Evolutionary conservation across 192 early-diverging fungal genomes (phyloP).

Genomic region (Lunasporangiospora selenospora): DNA sequence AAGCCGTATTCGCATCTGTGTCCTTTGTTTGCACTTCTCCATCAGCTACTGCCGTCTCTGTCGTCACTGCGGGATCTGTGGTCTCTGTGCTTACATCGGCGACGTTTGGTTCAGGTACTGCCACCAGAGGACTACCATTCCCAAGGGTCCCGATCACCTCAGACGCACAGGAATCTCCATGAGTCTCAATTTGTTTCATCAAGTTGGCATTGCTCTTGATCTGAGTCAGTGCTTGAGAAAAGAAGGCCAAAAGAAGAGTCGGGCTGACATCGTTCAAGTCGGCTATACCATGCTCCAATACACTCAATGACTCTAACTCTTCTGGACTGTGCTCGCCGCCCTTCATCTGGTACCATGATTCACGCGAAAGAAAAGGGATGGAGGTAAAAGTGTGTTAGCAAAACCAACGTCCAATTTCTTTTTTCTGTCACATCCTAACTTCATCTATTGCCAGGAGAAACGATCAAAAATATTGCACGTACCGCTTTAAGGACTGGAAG

Average conservation of each 20-base stretch:
- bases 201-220: conserved; percentile 35
- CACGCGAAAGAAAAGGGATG: background rate
- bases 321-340: conserved; percentile 45
- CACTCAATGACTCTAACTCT: conserved; percentile 48
- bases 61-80: conserved; percentile 2
- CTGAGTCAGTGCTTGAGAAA: conserved; percentile 44
- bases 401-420: too few relatives aligned
- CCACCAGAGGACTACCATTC: conserved; percentile 14
- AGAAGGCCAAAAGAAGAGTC: conserved; percentile 39
- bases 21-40: background rate
- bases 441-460: background rate
- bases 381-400: background rate
- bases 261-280: conserved; percentile 51
- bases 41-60: background rate
- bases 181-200: conserved; percentile 21
- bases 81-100: conserved; percentile 12
- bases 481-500: conserved; percentile 39
- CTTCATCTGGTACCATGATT: conserved; percentile 48
- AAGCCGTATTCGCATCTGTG: background rate
- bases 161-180: conserved; percentile 13
- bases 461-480: background rate
- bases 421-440: too few relatives aligned
- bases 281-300: conserved; percentile 47
- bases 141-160: conserved; percentile 20
- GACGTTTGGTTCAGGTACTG: conserved; percentile 18